phyloP scores from a whole-genome alignment of 768 basidiomycete genomes.

The Peribolospora kevripleyi region DNA sequence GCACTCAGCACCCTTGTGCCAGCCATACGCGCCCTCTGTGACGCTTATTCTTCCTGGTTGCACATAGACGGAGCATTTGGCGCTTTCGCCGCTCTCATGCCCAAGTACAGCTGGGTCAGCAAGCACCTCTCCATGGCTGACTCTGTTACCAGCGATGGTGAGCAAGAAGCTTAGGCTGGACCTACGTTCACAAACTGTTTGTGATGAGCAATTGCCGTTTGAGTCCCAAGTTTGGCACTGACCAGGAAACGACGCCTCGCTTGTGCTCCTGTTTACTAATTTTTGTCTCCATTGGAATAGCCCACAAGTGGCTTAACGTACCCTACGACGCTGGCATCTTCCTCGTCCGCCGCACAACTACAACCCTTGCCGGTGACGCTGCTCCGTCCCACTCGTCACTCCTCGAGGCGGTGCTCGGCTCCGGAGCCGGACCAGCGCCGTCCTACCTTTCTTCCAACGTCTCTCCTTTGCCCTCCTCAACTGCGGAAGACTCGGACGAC shows the following conservation, averaged over 20 bases:
- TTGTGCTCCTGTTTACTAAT: too few species aligned
- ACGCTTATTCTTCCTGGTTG: constrained; percentile 21
- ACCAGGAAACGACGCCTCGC: not conserved
- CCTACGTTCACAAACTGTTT: not conserved
- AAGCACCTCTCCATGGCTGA: constrained; percentile 21
- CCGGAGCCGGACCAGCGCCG: not conserved
- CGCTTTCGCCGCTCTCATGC: constrained; percentile 19
- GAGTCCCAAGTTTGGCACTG: not conserved
- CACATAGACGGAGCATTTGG: constrained; percentile 28
- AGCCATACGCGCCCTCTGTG: constrained; percentile 19
- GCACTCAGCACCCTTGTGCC: constrained; percentile 19
- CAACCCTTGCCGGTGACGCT: not conserved
- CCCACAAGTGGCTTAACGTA: constrained; percentile 24
- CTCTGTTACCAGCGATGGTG: constrained; percentile 23
- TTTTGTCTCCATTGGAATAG: constrained; percentile 1
- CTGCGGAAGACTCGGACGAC: too few species aligned
- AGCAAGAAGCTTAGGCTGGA: constrained; percentile 8
- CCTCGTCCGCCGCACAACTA: constrained; percentile 15
- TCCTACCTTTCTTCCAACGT: not conserved
- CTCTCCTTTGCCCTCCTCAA: too few species aligned
- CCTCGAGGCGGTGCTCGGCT: too few species aligned
- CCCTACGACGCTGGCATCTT: constrained; percentile 23
- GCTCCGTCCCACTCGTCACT: not conserved
- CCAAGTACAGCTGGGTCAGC: too few species aligned
- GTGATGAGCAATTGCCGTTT: not conserved